Evolutionary conservation across 768 basidiomycete genomes (phyloP), one percentile per base, ranked within the genome.

Genomic region (Cystobasidium onofrii): DNA sequence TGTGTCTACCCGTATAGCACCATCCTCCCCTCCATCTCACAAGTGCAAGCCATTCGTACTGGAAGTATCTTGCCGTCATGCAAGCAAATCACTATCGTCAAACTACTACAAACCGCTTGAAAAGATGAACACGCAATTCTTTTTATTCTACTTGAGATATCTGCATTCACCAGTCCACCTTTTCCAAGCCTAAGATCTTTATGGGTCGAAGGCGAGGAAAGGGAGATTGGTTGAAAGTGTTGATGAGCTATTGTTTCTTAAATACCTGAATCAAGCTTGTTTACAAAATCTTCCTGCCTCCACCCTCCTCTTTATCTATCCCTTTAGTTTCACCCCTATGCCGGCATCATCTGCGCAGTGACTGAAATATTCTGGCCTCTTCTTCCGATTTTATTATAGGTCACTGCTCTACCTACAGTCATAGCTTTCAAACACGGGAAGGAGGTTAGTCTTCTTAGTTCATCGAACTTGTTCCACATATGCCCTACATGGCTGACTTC

Each of bases 121-220:
- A 55, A 71, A 18, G 69, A 71, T 71, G 69, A 71, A 31, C 44
- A 50, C 9, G 10, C 7, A 60, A 55, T 9, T 41, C 15, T 34
- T 71, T 60, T 71, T 60, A 71, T 71, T 71, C 69, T 71, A 71
- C 69, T 71, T 71, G 69, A 71, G 69, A 71, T 71, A 71, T 71
- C 69, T 71, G 69, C 69, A 29, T 60, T 60, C 57, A 6, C 57
- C 23, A 4, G 3, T 36, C 33, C 3, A 39, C 34, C 4, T 64
- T 36, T 41, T 20, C 15, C 63, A 34, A 15, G 33, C 57, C n/a
- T 6, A 34, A 61, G 29, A 25, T 4, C 36, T 3, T 18, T 33
- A 13, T 61, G 7, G 39, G 39, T 39, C 31, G 17, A 33, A 33
- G n/a, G 57, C 57, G 23, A 39, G 36, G 3, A n/a, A n/a, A 23